phyloP scores from a whole-genome alignment of 805 yeast genomes.

The Candida wancherniae region DNA sequence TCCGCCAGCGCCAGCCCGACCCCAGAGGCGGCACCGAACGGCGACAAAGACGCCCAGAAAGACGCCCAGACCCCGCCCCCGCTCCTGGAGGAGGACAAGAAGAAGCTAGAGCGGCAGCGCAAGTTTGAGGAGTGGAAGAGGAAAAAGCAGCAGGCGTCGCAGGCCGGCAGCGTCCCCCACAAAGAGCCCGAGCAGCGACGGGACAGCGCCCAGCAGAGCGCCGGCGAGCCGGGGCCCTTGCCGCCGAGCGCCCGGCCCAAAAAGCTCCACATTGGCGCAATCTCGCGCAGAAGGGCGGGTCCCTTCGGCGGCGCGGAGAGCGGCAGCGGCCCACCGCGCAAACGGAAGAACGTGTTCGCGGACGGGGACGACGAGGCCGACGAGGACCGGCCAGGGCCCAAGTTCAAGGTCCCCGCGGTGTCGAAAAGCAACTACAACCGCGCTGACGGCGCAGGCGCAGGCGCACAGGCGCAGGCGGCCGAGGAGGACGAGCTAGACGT shows the following conservation, averaged over 20 bases:
- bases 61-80: not conserved
- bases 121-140: slow-evolving; percentile 19
- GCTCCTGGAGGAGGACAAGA: slow-evolving; percentile 4
- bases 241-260: too few species aligned
- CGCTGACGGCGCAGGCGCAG: slow-evolving; percentile 1
- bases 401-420: slow-evolving; percentile 20
- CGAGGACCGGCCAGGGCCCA: slow-evolving; percentile 13
- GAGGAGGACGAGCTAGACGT: slow-evolving; percentile 28
- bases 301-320: too few species aligned
- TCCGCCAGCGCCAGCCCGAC: slow-evolving; percentile 1
- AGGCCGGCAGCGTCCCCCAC: too few species aligned
- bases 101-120: slow-evolving; percentile 12
- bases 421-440: slow-evolving; percentile 10
- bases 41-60: not conserved
- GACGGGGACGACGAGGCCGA: slow-evolving; percentile 30
- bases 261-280: too few species aligned
- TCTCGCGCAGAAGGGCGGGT: too few species aligned
- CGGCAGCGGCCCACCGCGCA: too few species aligned
- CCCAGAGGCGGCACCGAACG: not conserved
- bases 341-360: slow-evolving; percentile 2
- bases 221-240: too few species aligned
- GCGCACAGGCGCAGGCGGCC: not conserved
- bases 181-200: too few species aligned
- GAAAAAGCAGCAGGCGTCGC: slow-evolving; percentile 13
- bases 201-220: too few species aligned